Conservation (phyloP, 768 basidiomycete species). For the Mycena chlorophos region DNA sequence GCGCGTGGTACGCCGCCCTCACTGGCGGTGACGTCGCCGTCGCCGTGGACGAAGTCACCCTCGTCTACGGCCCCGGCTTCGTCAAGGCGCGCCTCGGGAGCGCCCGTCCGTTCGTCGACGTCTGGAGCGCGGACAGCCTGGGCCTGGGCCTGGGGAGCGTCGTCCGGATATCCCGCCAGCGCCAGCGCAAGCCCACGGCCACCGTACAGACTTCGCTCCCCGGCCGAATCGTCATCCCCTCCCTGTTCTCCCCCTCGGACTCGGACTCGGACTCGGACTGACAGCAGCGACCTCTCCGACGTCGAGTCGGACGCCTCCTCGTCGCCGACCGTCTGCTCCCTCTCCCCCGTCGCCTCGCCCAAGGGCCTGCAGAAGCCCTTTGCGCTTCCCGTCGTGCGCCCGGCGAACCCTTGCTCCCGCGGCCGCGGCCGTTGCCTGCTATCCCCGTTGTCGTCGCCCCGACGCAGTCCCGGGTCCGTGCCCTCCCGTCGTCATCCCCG, state of each 20-base stretch:
- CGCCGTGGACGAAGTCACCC: neutral
- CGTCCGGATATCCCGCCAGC: neutral
- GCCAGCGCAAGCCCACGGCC: neutral
- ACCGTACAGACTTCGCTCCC: neutral
- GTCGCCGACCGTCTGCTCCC: neutral
- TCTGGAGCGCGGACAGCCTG: conserved; percentile 4
- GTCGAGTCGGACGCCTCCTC: neutral
- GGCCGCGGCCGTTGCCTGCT: neutral
- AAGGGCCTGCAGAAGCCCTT: neutral
- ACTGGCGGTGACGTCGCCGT: no score
- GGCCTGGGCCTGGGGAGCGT: conserved; percentile 1
- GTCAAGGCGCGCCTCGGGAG: conserved; percentile 1
- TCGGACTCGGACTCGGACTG: neutral
- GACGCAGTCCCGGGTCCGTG: neutral
- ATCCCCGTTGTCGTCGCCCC: neutral
- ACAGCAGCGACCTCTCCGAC: neutral
- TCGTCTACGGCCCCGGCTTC: neutral
- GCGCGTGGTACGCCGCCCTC: neutral
- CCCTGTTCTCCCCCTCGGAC: neutral
- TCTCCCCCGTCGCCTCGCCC: conserved; percentile 1
- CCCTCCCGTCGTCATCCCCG: neutral
- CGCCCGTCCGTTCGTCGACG: neutral
- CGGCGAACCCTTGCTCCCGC: neutral
- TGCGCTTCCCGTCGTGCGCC: neutral
- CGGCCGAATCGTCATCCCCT: neutral